Evolutionary conservation across 2,329 filamentous ascomycete genomes (phyloP), one percentile per base, ranked within the genome.

Genomic region (Xylaria sp.): DNA sequence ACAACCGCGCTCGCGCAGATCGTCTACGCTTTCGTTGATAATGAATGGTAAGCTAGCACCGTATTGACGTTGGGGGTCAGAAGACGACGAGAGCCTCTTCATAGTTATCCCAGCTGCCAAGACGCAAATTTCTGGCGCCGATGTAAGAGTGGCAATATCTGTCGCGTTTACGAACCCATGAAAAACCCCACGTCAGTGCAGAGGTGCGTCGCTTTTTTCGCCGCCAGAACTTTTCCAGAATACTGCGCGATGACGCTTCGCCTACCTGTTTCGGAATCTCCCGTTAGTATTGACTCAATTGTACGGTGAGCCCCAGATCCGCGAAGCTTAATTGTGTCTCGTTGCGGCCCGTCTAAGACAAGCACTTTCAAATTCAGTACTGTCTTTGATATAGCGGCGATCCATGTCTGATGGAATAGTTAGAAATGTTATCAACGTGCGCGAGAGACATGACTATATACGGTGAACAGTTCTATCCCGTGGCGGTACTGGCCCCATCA

Each of bases 221-320:
- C 58, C 44, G 23, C 59, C 46, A 52, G 62, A 65, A 62, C 41
- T 11, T 52, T 65, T 63, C 60, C 52, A 65, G 59, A 63, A 65
- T 19, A 41, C 59, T 62, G 62, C 62, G 35, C 27, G 59, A 64
- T 64, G 62, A 64, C 54, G 58, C 49, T 19, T 1, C 57, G 23
- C 54, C 33, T 48, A 51, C 61, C 40, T n/a, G 23, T 64, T 37
- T 59, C 59, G 58, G 58, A 46, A 54, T 44, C 23, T 56, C 37
- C 54, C 58, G 58, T 40, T 52, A 25, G 21, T 44, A 21, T 44
- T 41, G 48, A 25, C 46, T 37, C 25, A 31, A 44, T 46, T 57
- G 7, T 41, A 35, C 54, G 43, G 25, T 37, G 21, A 55, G 10
- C 27, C 25, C 17, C 23, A 48, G 21, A 41, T 19, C n/a, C 17